Conservation (phyloP, 2,329 filamentous ascomycete genomes). For the Trichoderma semiorbis region DNA sequence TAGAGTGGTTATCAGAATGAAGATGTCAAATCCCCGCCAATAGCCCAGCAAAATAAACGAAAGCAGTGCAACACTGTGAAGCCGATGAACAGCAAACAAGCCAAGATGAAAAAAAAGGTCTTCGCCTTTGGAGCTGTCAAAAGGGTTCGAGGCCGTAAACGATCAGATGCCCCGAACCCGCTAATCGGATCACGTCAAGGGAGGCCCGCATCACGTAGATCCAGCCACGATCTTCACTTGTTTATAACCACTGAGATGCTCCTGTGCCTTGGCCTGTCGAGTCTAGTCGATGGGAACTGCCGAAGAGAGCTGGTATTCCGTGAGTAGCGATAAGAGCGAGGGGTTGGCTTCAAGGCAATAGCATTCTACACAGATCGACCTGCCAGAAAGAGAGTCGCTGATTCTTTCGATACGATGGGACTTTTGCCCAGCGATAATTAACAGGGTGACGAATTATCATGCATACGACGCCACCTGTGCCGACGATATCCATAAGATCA, state of each 20-base stretch:
- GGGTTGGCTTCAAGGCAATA: not conserved
- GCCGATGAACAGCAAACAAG: constrained; percentile 5
- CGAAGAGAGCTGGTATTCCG: not conserved
- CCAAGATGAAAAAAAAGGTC: not conserved
- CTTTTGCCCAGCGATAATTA: not conserved
- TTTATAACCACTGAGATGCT: not conserved
- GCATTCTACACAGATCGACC: constrained; percentile 1
- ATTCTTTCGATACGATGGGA: not conserved
- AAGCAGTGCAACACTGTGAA: not conserved
- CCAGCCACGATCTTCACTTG: not conserved
- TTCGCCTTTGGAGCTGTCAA: not conserved
- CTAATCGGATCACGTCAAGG: constrained; percentile 1
- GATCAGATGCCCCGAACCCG: not conserved
- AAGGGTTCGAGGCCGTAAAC: not conserved
- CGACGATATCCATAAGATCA: not conserved
- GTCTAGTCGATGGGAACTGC: not conserved
- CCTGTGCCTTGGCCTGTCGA: not conserved
- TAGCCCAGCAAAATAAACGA: not conserved
- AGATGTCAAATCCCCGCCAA: not conserved
- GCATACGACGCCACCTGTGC: not conserved
- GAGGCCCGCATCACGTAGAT: constrained; percentile 3
- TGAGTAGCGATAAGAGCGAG: not conserved
- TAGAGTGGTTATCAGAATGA: not conserved
- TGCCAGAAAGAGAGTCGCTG: constrained; percentile 8
- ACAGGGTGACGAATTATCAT: not conserved